These are phyloP conservation scores for Fistulifera solaris DNA, from an alignment of 108 stramenopile genomes.

Conservation along the genomic window DNA sequence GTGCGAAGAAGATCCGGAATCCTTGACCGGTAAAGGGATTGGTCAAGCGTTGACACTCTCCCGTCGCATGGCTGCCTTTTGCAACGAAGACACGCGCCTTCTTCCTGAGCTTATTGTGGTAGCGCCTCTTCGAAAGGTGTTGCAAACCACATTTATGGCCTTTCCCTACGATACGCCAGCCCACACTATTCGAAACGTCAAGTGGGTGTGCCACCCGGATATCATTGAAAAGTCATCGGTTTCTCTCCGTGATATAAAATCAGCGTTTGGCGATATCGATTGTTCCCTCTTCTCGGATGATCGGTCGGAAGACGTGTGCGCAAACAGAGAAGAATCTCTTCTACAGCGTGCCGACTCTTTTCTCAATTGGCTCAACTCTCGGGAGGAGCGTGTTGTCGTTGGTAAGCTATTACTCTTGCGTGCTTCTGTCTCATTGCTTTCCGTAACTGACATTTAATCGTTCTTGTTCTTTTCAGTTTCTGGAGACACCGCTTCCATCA, in stretches of 20 bases:
- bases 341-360: neutral
- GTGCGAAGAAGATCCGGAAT: neutral
- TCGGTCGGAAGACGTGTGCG: neutral
- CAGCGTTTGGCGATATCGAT: no score
- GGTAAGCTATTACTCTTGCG: neutral
- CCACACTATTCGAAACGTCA: neutral
- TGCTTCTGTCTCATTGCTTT: neutral
- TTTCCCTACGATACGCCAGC: conserved; percentile 4
- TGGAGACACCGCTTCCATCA: neutral
- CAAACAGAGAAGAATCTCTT: conserved; percentile 2
- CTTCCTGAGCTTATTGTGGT: conserved; percentile 4
- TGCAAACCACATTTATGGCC: neutral
- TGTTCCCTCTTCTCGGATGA: no score
- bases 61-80: conserved; percentile 2
- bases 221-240: neutral
- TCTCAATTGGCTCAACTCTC: neutral
- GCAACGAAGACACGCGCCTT: conserved; percentile 6
- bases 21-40: neutral
- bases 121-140: conserved; percentile 1
- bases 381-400: conserved; percentile 2
- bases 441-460: neutral
- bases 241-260: neutral
- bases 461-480: neutral
- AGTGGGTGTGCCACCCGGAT: conserved; percentile 6
- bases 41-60: conserved; percentile 1